Conservation (phyloP, 768 basidiomycete genomes). For the Phylloporus arenicola region DNA sequence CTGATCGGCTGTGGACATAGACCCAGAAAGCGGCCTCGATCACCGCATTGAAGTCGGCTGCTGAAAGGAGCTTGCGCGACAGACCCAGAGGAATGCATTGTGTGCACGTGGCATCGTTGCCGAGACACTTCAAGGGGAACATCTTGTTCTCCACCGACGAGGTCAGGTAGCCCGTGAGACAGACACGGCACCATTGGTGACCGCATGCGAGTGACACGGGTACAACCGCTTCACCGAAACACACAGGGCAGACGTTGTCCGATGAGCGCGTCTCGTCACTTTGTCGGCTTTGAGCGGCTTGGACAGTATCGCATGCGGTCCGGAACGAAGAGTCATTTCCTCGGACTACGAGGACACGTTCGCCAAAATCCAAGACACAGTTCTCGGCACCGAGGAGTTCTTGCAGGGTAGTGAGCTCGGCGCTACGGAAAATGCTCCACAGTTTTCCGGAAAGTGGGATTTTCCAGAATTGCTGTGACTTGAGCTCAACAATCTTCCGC, state of each 20-base stretch:
- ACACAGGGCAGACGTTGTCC: constrained; percentile 56
- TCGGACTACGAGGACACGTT: constrained; percentile 45
- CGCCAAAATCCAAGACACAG: constrained; percentile 42
- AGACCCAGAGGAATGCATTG: constrained; percentile 49
- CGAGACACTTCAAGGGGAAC: constrained; percentile 74
- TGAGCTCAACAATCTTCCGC: constrained; percentile 40
- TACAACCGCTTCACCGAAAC: constrained; percentile 50
- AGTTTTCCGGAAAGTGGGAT: constrained; percentile 46
- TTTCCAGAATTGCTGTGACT: constrained; percentile 35
- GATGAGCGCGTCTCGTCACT: constrained; percentile 24
- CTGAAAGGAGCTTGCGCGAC: constrained; percentile 46
- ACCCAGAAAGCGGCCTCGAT: constrained; percentile 55
- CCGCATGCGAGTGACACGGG: constrained; percentile 57
- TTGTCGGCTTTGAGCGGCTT: constrained; percentile 32
- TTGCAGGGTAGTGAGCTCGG: constrained; percentile 43
- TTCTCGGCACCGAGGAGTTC: constrained; percentile 52
- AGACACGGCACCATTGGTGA: constrained; percentile 63
- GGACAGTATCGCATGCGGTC: constrained; percentile 37
- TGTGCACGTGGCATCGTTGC: constrained; percentile 53
- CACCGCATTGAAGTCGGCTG: constrained; percentile 50
- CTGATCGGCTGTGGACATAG: constrained; percentile 52
- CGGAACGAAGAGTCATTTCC: constrained; percentile 41
- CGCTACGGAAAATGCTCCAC: constrained; percentile 42
- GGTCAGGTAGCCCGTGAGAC: constrained; percentile 53
- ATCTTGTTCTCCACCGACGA: constrained; percentile 50